Evolutionary conservation across 2,329 filamentous ascomycete genomes (phyloP), one percentile per base, ranked within the genome.

Genomic region (Dactylellina sp.): DNA sequence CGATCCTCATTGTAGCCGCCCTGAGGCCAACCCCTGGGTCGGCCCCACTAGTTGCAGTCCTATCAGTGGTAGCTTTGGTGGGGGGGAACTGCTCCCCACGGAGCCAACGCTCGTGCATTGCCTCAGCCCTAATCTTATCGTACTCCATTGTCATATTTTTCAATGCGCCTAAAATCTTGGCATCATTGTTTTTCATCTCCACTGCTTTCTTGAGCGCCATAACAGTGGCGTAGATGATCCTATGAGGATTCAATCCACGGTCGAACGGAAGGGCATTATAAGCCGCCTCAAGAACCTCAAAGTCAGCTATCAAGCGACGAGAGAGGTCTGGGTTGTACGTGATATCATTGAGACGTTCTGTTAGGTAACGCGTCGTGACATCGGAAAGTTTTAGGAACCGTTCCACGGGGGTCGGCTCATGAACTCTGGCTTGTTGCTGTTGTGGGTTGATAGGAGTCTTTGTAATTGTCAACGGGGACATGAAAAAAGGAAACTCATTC

Each of bases 61-160:
- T 32, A 32, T 9, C 28, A 9, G 28, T 4, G 4, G 4, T 32
- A 32, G 4, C 28, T 32, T n/a, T n/a, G n/a, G 46, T 14, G 32
- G 24, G 3, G 40, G 56, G 39, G 16, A 24, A 18, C 32, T 42
- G 37, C 6, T 63, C 65, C 12, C 65, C 50, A n/a, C 25, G 32
- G 2, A 71, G 44, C 42, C 57, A 62, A 9, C 57, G 57, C 25
- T 59, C 65, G 20, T 71, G 59, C n/a, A 71, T 20, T 7, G 65
- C 39, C 14, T 71, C 39, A 11, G 53, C 39, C 2, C 57, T 49
- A 16, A 63, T 24, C 12, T 50, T 44, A 18, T 71, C 65, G 35
- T 71, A 71, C 3, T 57, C 60, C 37, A 62, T 49, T 1, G 65
- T 57, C 65, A 71, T 71, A 7, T 53, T 18, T 49, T 71, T 71